These are phyloP conservation scores for Lecanicillium sp. DNA, from an alignment of 2,329 filamentous ascomycete genomes.

Conservation along the genomic window DNA sequence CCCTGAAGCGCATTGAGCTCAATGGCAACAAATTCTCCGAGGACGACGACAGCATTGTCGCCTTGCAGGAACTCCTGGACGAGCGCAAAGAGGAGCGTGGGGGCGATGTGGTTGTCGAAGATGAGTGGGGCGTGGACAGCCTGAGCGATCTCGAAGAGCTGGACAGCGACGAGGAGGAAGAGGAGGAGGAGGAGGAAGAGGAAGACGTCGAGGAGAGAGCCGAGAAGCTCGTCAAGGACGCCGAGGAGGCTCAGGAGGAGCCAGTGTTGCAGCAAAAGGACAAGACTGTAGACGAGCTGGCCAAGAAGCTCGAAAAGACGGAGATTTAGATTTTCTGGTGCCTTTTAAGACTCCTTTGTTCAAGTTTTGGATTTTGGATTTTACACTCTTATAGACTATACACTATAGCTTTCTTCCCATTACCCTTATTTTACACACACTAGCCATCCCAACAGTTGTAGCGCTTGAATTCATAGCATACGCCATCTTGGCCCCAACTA, in stretches of 20 bases:
- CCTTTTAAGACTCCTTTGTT: constrained; percentile 2
- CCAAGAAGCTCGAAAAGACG: constrained; percentile 68
- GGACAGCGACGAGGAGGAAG: constrained; percentile 59
- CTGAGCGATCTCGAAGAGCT: constrained; percentile 80
- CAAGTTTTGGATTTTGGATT: not conserved
- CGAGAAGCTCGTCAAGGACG: constrained; percentile 61
- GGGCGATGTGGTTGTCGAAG: constrained; percentile 61
- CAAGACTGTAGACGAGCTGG: constrained; percentile 73
- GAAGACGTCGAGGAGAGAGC: constrained; percentile 53
- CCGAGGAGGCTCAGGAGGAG: constrained; percentile 64
- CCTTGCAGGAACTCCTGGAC: constrained; percentile 63
- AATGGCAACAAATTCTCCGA: constrained; percentile 95
- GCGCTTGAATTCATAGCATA: too few relatives aligned
- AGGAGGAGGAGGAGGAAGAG: constrained; percentile 61
- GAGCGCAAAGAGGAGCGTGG: constrained; percentile 67
- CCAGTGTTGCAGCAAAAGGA: constrained; percentile 64
- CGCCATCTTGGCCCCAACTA: too few relatives aligned
- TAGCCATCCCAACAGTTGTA: too few relatives aligned
- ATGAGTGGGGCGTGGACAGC: constrained; percentile 78
- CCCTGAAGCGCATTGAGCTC: constrained; percentile 77
- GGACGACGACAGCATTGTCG: constrained; percentile 65
- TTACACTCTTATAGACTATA: constrained; percentile 16
- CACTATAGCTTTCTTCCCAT: constrained; percentile 12
- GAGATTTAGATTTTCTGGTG: constrained; percentile 34
- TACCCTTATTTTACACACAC: too few relatives aligned